phyloP scores from a whole-genome alignment of 2,329 filamentous ascomycete genomes.

The Trichoderma atroviride region DNA sequence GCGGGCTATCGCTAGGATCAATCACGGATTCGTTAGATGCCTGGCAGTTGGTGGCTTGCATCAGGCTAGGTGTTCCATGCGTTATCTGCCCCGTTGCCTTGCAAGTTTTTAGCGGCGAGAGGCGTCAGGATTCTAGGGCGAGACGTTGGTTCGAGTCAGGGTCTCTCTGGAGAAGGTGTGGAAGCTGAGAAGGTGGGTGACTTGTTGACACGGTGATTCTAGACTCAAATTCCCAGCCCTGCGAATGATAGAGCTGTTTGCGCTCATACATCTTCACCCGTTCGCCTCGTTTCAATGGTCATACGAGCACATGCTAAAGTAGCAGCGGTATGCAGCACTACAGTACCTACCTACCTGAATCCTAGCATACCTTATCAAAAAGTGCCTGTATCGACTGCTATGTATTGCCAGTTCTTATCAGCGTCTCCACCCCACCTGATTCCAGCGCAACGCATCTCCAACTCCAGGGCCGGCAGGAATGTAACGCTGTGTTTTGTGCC shows the following conservation, averaged over 20 bases:
- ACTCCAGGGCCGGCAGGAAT: neutral
- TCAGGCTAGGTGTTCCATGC: neutral
- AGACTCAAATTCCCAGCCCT: neutral
- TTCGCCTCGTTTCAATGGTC: neutral
- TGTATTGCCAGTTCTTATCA: slow-evolving; percentile 11
- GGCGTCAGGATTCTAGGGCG: slow-evolving; percentile 1
- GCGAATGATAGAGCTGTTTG: neutral
- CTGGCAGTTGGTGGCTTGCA: slow-evolving; percentile 12
- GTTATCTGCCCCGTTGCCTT: neutral
- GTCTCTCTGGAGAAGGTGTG: neutral
- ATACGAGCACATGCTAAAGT: neutral
- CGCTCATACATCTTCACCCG: neutral
- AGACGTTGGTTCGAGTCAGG: neutral
- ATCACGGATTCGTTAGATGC: neutral
- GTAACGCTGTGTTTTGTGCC: neutral
- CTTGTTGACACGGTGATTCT: neutral
- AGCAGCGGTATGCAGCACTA: neutral
- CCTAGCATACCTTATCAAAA: neutral
- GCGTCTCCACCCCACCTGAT: slow-evolving; percentile 20
- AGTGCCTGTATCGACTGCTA: neutral
- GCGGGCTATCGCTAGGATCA: neutral
- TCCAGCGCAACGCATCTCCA: slow-evolving; percentile 9
- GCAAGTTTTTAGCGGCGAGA: neutral
- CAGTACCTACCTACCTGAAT: neutral
- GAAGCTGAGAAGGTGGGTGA: neutral